Percentiles rank a stretch among this genome's conserved stretches.
These are phyloP conservation scores for Dichotomocladium elegans DNA, from an alignment of 371 early-diverging fungal species.

Conservation along the genomic window DNA sequence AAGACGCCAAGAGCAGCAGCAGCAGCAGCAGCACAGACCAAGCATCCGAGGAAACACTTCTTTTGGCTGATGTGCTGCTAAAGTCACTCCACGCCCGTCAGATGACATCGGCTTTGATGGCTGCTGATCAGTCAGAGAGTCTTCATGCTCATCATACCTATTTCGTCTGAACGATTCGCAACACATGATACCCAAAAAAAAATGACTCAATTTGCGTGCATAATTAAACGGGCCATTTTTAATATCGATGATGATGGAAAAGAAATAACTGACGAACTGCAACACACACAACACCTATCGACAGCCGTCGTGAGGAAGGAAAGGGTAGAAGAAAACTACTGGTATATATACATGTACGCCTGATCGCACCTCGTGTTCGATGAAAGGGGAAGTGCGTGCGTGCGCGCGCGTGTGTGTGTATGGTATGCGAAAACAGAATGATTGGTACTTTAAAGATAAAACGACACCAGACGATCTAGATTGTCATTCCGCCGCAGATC, in stretches of 20 bases:
- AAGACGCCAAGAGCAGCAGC: neutral
- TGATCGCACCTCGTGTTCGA: no score
- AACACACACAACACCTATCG: no score
- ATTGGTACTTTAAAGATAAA: neutral
- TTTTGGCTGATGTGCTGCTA: conserved; percentile 7
- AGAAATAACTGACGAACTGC: neutral
- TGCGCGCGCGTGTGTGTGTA: neutral
- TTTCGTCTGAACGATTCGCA: no score
- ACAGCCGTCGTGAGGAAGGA: neutral
- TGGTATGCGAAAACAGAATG: neutral
- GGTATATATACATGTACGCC: neutral
- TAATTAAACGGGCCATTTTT: no score
- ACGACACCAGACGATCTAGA: conserved; percentile 5
- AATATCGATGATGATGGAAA: no score
- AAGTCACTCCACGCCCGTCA: conserved; percentile 2
- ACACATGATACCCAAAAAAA: no score
- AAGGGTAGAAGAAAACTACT: neutral
- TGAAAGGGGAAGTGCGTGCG: neutral
- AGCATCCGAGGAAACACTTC: neutral
- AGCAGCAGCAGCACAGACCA: neutral
- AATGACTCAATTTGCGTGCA: no score
- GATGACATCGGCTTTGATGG: no score
- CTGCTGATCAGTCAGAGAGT: no score
- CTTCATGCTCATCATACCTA: no score
- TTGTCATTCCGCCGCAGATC: neutral